Base-by-base conservation (phyloP, 83 land plant genomes). In the Diphasiastrum complanatum region DNA sequence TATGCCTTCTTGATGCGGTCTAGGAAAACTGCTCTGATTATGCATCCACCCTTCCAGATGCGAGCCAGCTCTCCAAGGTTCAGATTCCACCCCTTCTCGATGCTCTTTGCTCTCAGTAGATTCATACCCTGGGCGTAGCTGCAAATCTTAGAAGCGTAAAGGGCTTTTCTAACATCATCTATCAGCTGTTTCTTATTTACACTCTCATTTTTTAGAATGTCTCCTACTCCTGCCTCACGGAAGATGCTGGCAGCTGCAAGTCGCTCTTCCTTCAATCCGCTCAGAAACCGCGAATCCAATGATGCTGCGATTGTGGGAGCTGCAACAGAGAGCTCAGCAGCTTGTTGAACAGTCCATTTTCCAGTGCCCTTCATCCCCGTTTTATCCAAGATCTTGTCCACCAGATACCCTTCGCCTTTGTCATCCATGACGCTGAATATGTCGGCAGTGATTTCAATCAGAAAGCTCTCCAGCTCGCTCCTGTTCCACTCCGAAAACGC, bases 41-140 rank as follows among this genome's bases (percentile, higher is more conserved):
- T 55, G 35, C 59, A 55, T 24, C 59, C 59, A 11, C 59, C 59
- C 59, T 55, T 55, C 59, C 59, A 55, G 43, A 55, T 55, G 14
- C 59, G 8, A 27, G 59, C 59, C 0, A 55, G 34, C 34, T 55
- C 59, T 6, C 59, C 59, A 6, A 55, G 19, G 59, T 55, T 30
- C 28, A 55, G 34, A 1, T 55, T 55, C 59, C 59, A 55, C 35
- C 19, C 31, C 34, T 55, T 27, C 34, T 55, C 59, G n/a, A 55
- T 30, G 34, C n/a, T n/a, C n/a, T n/a, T n/a, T n/a, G n/a, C n/a
- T n/a, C n/a, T n/a, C n/a, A n/a, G n/a, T n/a, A n/a, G 19, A 30
- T 55, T 55, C 59, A 55, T 55, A 19, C 59, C 59, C 19, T 55
- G 59, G 14, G 59, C 59, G 19, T 55, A 55, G 34, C 59, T 55